These are phyloP conservation scores for Theobroma grandiflorum DNA, from an alignment of 441 rosid genomes.

Conservation along the genomic window DNA sequence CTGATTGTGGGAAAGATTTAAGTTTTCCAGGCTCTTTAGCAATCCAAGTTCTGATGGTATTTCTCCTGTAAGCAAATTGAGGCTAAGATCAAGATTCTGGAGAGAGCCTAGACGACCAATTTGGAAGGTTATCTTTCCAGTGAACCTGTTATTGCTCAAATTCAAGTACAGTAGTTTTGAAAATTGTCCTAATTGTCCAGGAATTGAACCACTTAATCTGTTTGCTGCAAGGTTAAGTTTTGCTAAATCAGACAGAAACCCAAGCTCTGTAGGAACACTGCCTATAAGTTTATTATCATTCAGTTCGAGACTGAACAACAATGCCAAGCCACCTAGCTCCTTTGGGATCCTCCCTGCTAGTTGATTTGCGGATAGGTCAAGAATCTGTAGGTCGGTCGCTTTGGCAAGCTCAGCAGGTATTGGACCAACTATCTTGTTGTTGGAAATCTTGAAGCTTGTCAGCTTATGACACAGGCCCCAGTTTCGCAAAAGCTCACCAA, in stretches of 20 bases:
- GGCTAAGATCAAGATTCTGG: conserved; percentile 14
- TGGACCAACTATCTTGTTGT: not conserved
- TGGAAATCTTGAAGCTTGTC: conserved; percentile 7
- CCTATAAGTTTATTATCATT: conserved; percentile 8
- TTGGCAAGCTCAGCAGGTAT: conserved; percentile 12
- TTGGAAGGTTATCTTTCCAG: not conserved
- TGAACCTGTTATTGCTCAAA: conserved; percentile 13
- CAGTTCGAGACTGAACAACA: conserved; percentile 11
- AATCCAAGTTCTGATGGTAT: conserved; percentile 17
- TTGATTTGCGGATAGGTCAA: conserved; percentile 16
- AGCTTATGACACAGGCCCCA: not conserved
- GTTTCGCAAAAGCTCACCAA: conserved; percentile 6
- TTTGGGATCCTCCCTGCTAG: conserved; percentile 13
- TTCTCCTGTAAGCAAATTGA: conserved; percentile 15
- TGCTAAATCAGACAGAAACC: conserved; percentile 12
- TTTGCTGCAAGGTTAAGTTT: conserved; percentile 9
- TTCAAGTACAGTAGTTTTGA: conserved; percentile 10
- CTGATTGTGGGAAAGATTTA: conserved; percentile 37
- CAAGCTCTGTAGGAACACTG: conserved; percentile 7
- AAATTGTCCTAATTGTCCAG: conserved; percentile 12
- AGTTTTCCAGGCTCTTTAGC: conserved; percentile 23
- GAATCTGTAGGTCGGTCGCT: not conserved
- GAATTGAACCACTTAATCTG: not conserved
- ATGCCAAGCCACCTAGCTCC: conserved; percentile 13
- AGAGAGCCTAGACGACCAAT: not conserved